Conservation (phyloP, 1,284 basidiomycete species). For the Ganoderma resinaceum region DNA sequence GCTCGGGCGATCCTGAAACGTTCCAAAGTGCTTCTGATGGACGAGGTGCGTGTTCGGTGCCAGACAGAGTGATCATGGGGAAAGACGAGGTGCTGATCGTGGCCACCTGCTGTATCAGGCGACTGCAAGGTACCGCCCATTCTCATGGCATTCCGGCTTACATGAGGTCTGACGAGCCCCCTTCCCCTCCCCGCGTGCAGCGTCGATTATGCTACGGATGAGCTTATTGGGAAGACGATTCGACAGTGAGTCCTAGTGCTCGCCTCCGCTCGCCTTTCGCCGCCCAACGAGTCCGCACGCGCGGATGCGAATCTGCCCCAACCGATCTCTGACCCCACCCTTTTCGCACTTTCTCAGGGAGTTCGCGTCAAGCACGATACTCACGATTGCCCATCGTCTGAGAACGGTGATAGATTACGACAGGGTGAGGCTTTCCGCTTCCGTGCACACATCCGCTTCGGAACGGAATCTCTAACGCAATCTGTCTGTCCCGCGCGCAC, state of each 20-base stretch:
- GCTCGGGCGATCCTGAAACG: conserved; percentile 82
- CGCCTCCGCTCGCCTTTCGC: neutral
- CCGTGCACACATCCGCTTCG: neutral
- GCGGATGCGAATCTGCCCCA: neutral
- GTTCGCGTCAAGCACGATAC: conserved; percentile 63
- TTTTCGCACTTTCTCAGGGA: conserved; percentile 41
- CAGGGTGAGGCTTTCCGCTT: conserved; percentile 44
- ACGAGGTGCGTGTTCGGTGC: conserved; percentile 62
- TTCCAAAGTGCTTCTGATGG: conserved; percentile 82
- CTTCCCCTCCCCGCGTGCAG: conserved; percentile 41
- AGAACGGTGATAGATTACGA: conserved; percentile 70
- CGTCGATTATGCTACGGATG: conserved; percentile 82
- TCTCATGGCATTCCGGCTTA: conserved; percentile 21
- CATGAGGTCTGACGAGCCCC: conserved; percentile 15
- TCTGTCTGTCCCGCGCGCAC: neutral
- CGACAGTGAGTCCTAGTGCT: conserved; percentile 58
- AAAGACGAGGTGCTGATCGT: conserved; percentile 18
- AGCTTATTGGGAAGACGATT: conserved; percentile 77
- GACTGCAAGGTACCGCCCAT: conserved; percentile 60
- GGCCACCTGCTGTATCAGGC: conserved; percentile 47
- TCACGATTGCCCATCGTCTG: conserved; percentile 70
- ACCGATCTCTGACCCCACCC: conserved; percentile 17
- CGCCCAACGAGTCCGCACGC: neutral
- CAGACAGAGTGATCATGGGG: neutral
- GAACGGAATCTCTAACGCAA: conserved; percentile 13